A percentile compares a stretch with the other conserved stretches of the same genome.
Conservation (phyloP, 2,329 filamentous ascomycete genomes). For the Coniochaeta ligniaria region DNA sequence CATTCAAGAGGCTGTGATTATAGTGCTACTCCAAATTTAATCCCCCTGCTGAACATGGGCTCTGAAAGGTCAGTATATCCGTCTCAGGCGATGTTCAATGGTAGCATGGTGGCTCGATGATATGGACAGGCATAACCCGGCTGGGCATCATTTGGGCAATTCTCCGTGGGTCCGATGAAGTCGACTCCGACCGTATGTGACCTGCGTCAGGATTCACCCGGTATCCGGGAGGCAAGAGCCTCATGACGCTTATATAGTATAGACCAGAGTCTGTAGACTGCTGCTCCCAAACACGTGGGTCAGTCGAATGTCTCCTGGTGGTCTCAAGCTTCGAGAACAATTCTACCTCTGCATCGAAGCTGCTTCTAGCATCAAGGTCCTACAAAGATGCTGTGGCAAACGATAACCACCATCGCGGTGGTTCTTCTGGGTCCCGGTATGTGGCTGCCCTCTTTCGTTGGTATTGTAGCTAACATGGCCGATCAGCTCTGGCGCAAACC, state of each 20-base stretch:
- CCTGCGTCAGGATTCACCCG: background rate
- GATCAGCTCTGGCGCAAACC: constrained; percentile 5
- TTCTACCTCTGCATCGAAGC: background rate
- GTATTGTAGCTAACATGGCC: background rate
- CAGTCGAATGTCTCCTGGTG: no score
- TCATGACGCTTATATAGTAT: background rate
- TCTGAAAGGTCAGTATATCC: background rate
- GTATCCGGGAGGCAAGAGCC: background rate
- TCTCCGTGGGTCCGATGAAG: background rate
- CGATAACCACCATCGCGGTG: background rate
- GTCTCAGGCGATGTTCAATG: background rate
- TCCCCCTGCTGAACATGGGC: background rate
- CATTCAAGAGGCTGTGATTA: background rate
- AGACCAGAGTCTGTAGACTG: background rate
- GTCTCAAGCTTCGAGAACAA: background rate
- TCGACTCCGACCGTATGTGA: background rate
- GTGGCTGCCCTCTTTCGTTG: background rate
- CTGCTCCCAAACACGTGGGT: background rate
- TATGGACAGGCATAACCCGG: background rate
- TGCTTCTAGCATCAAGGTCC: background rate
- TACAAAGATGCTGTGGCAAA: background rate
- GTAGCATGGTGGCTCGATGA: background rate
- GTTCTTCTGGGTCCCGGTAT: background rate
- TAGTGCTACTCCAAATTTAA: background rate
- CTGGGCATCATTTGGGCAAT: background rate